Conservation (phyloP, 768 basidiomycete species). For the Termitomyces heimii region DNA sequence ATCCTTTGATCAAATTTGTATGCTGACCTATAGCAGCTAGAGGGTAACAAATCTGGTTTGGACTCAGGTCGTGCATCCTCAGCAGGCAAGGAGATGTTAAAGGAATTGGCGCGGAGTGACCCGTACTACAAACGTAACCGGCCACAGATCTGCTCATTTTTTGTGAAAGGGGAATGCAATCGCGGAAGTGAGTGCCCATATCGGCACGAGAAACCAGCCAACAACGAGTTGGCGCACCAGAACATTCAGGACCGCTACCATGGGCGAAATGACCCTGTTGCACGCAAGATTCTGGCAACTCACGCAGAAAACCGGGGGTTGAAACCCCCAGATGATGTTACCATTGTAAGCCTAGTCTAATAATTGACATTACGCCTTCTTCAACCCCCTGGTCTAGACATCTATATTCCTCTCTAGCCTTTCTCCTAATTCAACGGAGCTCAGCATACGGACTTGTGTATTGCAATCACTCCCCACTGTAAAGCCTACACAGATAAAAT, state of each 20-base stretch:
- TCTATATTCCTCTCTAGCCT: constrained; percentile 83
- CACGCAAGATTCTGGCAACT: constrained; percentile 77
- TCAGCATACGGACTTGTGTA: constrained; percentile 67
- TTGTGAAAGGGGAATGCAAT: constrained; percentile 90
- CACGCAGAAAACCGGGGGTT: constrained; percentile 81
- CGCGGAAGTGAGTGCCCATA: constrained; percentile 93
- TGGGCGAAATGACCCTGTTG: constrained; percentile 90
- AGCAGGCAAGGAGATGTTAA: constrained; percentile 95
- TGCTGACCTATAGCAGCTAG: constrained; percentile 42
- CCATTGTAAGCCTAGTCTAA: constrained; percentile 55
- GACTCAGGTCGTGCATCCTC: constrained; percentile 58
- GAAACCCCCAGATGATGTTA: constrained; percentile 82
- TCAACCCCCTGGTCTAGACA: constrained; percentile 39
- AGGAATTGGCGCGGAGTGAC: constrained; percentile 89
- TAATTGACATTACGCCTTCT: neutral
- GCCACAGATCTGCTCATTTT: constrained; percentile 94
- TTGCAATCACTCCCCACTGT: constrained; percentile 60
- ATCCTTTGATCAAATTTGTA: neutral
- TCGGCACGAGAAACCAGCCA: constrained; percentile 85
- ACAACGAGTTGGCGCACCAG: constrained; percentile 83
- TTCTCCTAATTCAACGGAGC: constrained; percentile 63
- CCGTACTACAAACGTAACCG: constrained; percentile 97
- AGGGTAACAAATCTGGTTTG: constrained; percentile 61
- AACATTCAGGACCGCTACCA: constrained; percentile 94
- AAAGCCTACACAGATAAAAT: constrained; percentile 65